A percentile compares a stretch with the other conserved stretches of the same genome.
Conservation (phyloP, 73 alveolate genomes). For the Tetrahymena borealis region DNA sequence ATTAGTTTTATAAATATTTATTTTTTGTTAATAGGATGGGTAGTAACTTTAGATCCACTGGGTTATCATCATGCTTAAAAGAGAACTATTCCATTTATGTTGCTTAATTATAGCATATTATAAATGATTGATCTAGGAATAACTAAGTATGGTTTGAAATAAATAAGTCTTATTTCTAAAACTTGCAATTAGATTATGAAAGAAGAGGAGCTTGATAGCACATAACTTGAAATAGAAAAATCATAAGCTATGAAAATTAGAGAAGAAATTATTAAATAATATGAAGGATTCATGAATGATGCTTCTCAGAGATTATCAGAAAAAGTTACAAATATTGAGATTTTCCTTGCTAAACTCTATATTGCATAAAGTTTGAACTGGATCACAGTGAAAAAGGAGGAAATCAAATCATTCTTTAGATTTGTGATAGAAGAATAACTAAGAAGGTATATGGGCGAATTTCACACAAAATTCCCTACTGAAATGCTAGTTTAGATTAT, state of each 20-base stretch:
- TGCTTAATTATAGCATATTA: background rate
- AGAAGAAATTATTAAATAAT: background rate
- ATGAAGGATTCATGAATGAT: background rate
- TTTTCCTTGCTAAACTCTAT: background rate
- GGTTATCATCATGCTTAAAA: slow-evolving; percentile 1
- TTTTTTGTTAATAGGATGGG: background rate
- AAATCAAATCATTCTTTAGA: background rate
- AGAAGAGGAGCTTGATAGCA: background rate
- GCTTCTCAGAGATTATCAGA: background rate
- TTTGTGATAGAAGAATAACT: background rate
- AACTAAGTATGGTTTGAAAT: background rate
- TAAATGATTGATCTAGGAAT: background rate
- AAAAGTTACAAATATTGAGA: background rate
- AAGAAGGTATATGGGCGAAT: background rate
- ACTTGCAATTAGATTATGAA: background rate
- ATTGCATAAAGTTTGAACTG: background rate
- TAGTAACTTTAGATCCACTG: background rate
- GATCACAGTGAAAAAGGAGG: background rate
- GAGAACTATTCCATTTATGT: background rate
- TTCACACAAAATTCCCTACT: background rate
- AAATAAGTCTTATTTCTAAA: background rate
- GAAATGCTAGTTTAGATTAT: background rate
- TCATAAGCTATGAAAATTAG: background rate
- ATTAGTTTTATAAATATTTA: too few species aligned
- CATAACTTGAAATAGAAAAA: background rate